Conservation (phyloP, 2,329 filamentous ascomycete genomes). For the Diaporthe sp. region DNA sequence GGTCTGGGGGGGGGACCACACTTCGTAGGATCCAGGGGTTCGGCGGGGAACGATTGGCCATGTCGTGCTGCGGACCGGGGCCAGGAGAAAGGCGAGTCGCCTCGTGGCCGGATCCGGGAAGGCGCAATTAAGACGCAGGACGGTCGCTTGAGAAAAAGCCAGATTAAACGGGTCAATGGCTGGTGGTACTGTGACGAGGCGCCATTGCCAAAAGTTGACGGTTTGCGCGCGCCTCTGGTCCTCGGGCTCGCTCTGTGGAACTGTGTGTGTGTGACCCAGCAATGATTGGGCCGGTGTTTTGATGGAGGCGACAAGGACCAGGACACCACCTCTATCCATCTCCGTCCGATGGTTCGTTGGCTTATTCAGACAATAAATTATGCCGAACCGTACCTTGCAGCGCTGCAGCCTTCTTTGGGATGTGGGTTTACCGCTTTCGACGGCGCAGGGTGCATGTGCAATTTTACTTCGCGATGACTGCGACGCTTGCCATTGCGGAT, state of each 20-base stretch:
- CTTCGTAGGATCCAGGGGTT: conserved; percentile 29
- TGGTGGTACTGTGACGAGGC: background rate
- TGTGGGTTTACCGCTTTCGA: conserved; percentile 17
- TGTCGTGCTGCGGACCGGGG: conserved; percentile 8
- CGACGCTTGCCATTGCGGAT: conserved; percentile 15
- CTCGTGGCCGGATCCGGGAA: conserved; percentile 16
- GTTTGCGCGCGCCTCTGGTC: conserved; percentile 15
- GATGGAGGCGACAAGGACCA: conserved; percentile 13
- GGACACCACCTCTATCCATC: background rate
- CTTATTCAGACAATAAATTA: background rate
- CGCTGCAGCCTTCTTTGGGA: background rate
- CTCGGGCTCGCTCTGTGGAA: conserved; percentile 12
- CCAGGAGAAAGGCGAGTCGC: conserved; percentile 24
- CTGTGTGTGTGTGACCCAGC: background rate
- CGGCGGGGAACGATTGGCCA: conserved; percentile 33
- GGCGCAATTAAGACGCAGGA: background rate
- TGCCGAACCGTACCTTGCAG: conserved; percentile 18
- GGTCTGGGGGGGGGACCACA: conserved; percentile 11
- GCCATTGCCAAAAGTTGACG: conserved; percentile 1
- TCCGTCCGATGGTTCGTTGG: conserved; percentile 2
- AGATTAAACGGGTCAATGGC: conserved; percentile 4
- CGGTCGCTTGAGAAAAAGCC: conserved; percentile 10
- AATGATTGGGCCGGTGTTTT: conserved; percentile 12
- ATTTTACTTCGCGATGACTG: conserved; percentile 24
- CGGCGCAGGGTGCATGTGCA: conserved; percentile 5